A percentile compares a stretch with the other conserved stretches of the same genome.
Conservation (phyloP, 1,139 yeast genomes). For the Blastobotrys indianensis region DNA sequence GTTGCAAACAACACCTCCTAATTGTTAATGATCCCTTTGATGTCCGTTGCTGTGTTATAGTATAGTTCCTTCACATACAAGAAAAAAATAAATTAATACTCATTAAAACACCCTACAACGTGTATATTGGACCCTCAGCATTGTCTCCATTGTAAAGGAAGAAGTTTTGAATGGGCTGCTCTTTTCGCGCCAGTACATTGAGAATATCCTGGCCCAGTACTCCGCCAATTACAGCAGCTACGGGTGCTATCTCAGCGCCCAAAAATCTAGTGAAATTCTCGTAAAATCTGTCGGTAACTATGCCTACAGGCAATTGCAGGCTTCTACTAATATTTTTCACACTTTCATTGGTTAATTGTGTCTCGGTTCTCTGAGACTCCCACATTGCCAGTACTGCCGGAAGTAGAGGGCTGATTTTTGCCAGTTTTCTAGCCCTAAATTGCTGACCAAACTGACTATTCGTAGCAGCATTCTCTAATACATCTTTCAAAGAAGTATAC, state of each 20-base stretch:
- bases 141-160: conserved; percentile 67
- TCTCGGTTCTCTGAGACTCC: conserved; percentile 21
- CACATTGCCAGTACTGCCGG: conserved; percentile 59
- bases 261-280: conserved; percentile 29
- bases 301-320: conserved; percentile 40
- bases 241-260: conserved; percentile 72
- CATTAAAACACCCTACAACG: conserved; percentile 30
- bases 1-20: conserved; percentile 42
- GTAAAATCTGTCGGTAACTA: conserved; percentile 29
- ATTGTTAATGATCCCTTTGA: not conserved
- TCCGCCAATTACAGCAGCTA: conserved; percentile 87
- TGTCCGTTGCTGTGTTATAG: not conserved
- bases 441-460: conserved; percentile 27
- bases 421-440: conserved; percentile 50
- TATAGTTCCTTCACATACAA: not conserved
- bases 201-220: conserved; percentile 86
- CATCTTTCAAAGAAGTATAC: conserved; percentile 41
- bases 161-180: conserved; percentile 77
- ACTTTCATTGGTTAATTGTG: not conserved
- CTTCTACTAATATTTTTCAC: conserved; percentile 14
- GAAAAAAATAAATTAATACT: not conserved
- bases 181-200: conserved; percentile 69
- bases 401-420: conserved; percentile 52
- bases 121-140: conserved; percentile 72
- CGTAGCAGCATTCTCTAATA: conserved; percentile 33